Base-by-base conservation (phyloP, 2,329 filamentous ascomycete genomes). In the Fusarium irregulare region DNA sequence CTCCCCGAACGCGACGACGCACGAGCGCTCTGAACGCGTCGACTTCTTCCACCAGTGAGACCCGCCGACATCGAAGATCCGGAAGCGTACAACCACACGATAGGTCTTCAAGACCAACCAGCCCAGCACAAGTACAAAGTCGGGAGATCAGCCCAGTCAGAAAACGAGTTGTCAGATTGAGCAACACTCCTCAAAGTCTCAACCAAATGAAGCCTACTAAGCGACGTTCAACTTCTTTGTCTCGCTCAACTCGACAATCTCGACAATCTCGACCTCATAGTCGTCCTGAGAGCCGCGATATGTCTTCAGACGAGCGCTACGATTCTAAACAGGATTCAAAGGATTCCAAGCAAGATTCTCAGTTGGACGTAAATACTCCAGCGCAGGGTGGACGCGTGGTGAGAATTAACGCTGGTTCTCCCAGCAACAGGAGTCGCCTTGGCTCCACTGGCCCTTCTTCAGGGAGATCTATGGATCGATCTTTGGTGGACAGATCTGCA, bases 121-220 rank as follows among this genome's bases (percentile, higher is more conserved):
- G 84, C 20, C 85, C 86, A 2, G 76, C 79, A 3, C 80, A 51
- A 18, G 56, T 49, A 53, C 41, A 78, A 51, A 86, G 83, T 54
- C 80, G 82, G 47, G 86, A 87, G 42, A 80, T 79, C 56, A 88
- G 86, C 70, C 87, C 87, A 0, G 80, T 83, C 4, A 82, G 87
- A 66, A 89, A 88, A 75, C 81, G 87, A 42, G 85, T 89, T 30
- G 86, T 89, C 18, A 84, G 87, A 16, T 79, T 89, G 20, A 88
- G 86, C 76, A 83, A 83, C 60, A 82, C 84, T 2, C 82, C 86
- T 25, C 82, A 83, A 51, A 83, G 81, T 60, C 73, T 83, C 20
- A 79, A 72, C 64, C 82, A 83, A 66, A 77, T 75, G 75, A 76
- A 76, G 41, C 80, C 82, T 6, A 71, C 79, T 14, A 84, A 83